Percentiles rank a stretch among this genome's conserved stretches.
Conservation (phyloP, 2,329 filamentous ascomycete species). For the Elsinoe perseae region DNA sequence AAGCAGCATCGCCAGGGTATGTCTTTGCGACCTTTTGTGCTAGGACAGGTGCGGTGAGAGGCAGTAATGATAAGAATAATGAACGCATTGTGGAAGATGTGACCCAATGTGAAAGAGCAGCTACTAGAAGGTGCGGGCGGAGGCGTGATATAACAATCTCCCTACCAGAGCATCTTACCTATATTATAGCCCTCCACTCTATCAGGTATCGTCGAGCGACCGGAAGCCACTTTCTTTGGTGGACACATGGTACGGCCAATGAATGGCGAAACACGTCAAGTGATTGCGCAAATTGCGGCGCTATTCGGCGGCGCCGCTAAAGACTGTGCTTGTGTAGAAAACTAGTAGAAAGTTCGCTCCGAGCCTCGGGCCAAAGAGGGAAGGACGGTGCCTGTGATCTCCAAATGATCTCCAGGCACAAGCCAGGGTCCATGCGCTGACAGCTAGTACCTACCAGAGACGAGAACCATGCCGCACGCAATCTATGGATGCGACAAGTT, state of each 20-base stretch:
- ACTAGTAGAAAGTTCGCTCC: constrained; percentile 10
- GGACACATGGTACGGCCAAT: constrained; percentile 5
- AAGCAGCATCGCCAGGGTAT: constrained; percentile 7
- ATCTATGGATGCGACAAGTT: neutral
- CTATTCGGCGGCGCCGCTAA: neutral
- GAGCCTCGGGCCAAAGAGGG: constrained; percentile 7
- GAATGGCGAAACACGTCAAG: constrained; percentile 2
- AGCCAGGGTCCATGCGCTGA: constrained; percentile 8
- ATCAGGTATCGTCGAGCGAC: neutral
- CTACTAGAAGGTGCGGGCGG: neutral
- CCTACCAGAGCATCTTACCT: neutral
- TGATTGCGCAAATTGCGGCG: constrained; percentile 4
- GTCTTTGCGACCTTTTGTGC: constrained; percentile 14
- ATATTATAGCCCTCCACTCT: neutral
- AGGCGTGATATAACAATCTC: neutral
- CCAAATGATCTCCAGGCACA: constrained; percentile 15
- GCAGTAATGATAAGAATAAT: constrained; percentile 8
- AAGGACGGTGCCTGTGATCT: constrained; percentile 1
- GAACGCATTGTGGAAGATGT: constrained; percentile 7
- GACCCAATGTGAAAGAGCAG: neutral
- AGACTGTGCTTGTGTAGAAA: neutral
- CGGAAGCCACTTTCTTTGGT: constrained; percentile 1
- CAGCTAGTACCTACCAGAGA: neutral
- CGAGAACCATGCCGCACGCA: constrained; percentile 3
- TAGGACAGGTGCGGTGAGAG: neutral